Evolutionary conservation across 225 moss, liverwort and hornwort genomes (phyloP), one percentile per base, ranked within the genome.

Genomic region (Marchantia paleacea): DNA sequence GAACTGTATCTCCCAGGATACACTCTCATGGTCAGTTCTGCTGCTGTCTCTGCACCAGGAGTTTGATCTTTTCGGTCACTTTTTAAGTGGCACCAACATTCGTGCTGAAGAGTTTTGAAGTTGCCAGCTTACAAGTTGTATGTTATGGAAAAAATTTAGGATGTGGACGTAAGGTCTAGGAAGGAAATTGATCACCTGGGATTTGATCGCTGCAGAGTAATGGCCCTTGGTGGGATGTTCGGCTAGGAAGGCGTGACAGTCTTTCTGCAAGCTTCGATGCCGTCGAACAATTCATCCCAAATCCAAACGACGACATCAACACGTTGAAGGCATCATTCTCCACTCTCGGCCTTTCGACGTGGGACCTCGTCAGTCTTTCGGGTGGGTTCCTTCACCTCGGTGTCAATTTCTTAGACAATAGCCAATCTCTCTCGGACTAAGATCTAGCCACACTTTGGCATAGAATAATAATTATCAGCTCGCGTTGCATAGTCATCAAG

Each of bases 231-330:
- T 94, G 92, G 79, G 70, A 81, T 0, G 92, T 94, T 24, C 78
- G 88, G 22, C 69, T 86, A 66, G 94, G 94, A 55, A 90, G 94
- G 75, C 91, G 90, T 63, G 94, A 94, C 77, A 88, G 90, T 80
- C 80, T 72, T 39, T 85, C 64, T 2, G 92, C 92, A 48, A 65
- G 65, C 28, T 3, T 11, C 6, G 12, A 25, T 8, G 65, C n/a
- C 65, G 65, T 24, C 25, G 65, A 65, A 24, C 25, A 25, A 7
- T 24, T 12, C 65, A 22, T 65, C 11, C 65, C 65, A 3, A 24
- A 24, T 20, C 22, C 65, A n/a, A 24, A 20, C 25, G 65, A 65
- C 65, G 28, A 28, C 28, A 0, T 65, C 2, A 3, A 65, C 25
- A 0, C n/a, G 12, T 13, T 65, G 25, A 65, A 25, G 7, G 0